These are phyloP conservation scores for Erodium chrysanthum DNA, from an alignment of 441 rosid genomes.

Conservation along the genomic window DNA sequence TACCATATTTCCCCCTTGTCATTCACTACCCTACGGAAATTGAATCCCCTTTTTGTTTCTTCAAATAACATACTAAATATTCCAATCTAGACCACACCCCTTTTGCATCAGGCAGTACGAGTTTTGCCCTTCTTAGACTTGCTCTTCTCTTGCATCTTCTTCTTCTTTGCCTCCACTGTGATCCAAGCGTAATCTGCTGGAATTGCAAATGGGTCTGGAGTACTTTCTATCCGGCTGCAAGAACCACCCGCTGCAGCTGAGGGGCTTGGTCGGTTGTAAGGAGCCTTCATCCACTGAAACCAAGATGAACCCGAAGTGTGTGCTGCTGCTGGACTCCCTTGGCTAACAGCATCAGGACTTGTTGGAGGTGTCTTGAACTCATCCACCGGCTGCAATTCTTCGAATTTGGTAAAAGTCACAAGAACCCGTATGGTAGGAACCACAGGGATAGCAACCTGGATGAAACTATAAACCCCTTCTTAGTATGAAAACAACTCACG, in stretches of 20 bases:
- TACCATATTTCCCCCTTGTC: slow-evolving; percentile 26
- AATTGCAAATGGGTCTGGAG: slow-evolving; percentile 69
- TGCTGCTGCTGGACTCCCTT: slow-evolving; percentile 52
- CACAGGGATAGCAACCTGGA: slow-evolving; percentile 95
- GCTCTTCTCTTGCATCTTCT: slow-evolving; percentile 87
- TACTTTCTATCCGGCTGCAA: slow-evolving; percentile 50
- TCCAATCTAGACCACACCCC: no score
- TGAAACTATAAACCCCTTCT: slow-evolving; percentile 12
- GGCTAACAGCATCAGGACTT: slow-evolving; percentile 49
- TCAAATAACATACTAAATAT: no score
- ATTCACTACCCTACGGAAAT: slow-evolving; percentile 16
- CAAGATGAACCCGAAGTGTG: slow-evolving; percentile 63
- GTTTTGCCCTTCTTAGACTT: slow-evolving; percentile 63
- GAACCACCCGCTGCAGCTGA: slow-evolving; percentile 27
- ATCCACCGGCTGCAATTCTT: slow-evolving; percentile 74
- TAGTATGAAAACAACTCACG: neutral
- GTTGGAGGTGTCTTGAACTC: slow-evolving; percentile 94
- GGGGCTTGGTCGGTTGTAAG: slow-evolving; percentile 51
- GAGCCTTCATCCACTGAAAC: slow-evolving; percentile 97
- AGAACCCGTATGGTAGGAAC: slow-evolving; percentile 90
- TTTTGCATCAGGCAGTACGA: slow-evolving; percentile 22
- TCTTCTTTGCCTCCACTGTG: slow-evolving; percentile 86
- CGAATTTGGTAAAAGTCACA: slow-evolving; percentile 86
- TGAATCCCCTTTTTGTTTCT: slow-evolving; percentile 14
- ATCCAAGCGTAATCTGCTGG: slow-evolving; percentile 80